Evolutionary conservation across 1,139 yeast species (phyloP).

Genomic region (Lodderomyces oxycetoniae): DNA sequence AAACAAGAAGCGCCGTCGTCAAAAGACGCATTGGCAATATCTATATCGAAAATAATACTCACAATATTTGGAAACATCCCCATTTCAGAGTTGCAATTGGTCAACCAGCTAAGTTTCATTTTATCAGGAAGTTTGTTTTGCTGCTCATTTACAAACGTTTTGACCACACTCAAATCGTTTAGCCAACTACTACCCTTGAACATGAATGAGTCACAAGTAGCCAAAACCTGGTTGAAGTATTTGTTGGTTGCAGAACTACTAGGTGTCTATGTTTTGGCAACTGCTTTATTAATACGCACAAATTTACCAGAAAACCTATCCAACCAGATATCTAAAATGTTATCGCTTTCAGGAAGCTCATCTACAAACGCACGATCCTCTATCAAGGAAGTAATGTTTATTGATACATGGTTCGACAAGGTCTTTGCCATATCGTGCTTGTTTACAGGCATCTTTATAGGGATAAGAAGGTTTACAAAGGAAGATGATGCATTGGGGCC

Average conservation of each 20-base stretch:
- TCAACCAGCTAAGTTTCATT: constrained; percentile 59
- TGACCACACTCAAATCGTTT: constrained; percentile 46
- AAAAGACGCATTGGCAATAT: constrained; percentile 62
- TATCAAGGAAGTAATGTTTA: constrained; percentile 48
- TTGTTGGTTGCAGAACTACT: constrained; percentile 63
- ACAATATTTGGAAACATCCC: constrained; percentile 25
- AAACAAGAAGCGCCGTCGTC: constrained; percentile 14
- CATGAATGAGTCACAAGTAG: constrained; percentile 3
- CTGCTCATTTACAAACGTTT: constrained; percentile 63
- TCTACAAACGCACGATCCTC: constrained; percentile 18
- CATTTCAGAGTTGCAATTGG: constrained; percentile 47
- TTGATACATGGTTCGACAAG: constrained; percentile 79
- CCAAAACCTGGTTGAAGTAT: constrained; percentile 36
- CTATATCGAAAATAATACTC: constrained; percentile 49
- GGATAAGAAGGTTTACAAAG: constrained; percentile 19
- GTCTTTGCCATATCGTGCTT: constrained; percentile 59
- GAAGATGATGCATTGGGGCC: constrained; percentile 15
- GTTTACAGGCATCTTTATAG: constrained; percentile 46
- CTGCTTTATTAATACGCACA: constrained; percentile 71
- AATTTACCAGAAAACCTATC: constrained; percentile 64
- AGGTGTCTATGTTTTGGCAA: constrained; percentile 77
- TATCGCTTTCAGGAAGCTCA: constrained; percentile 37
- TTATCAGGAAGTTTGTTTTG: constrained; percentile 63
- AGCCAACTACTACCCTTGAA: constrained; percentile 22
- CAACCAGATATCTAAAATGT: constrained; percentile 42